Conservation (phyloP, 2,329 filamentous ascomycete genomes). For the Claviceps pusilla region DNA sequence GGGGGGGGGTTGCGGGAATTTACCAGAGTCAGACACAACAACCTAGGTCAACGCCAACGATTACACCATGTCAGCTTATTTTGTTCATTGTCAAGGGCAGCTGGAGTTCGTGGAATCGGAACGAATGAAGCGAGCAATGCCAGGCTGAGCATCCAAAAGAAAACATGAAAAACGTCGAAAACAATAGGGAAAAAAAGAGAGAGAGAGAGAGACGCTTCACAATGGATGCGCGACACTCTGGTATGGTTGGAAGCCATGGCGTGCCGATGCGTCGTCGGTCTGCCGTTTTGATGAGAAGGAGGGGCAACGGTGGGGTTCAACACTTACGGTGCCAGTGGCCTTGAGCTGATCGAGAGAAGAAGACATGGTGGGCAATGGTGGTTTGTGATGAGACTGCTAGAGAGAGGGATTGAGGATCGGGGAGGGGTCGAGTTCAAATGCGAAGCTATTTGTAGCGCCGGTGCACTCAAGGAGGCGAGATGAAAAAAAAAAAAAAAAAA, state of each 20-base stretch:
- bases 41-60: slow-evolving; percentile 37
- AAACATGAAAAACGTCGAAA: not conserved
- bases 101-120: not conserved
- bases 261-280: not conserved
- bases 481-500: not conserved
- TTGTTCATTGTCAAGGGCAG: not conserved
- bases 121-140: not conserved
- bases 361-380: slow-evolving; percentile 43
- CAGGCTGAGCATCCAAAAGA: not conserved
- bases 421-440: too few relatives aligned
- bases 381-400: too few relatives aligned
- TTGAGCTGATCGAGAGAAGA: slow-evolving; percentile 94
- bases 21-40: slow-evolving; percentile 95
- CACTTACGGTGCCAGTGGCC: slow-evolving; percentile 82
- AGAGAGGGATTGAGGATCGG: not conserved
- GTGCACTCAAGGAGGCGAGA: not conserved
- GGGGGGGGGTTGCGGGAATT: slow-evolving; percentile 23
- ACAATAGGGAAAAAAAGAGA: not conserved
- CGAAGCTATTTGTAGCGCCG: not conserved
- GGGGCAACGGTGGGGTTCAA: slow-evolving; percentile 17
- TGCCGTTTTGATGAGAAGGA: slow-evolving; percentile 8
- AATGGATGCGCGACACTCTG: not conserved
- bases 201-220: not conserved
- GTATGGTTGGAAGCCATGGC: slow-evolving; percentile 1
- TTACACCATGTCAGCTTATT: slow-evolving; percentile 12